Percentiles rank a stretch among this genome's conserved stretches.
These are phyloP conservation scores for Xylaria hypoxylon DNA, from an alignment of 2,329 filamentous ascomycete species.

Conservation along the genomic window DNA sequence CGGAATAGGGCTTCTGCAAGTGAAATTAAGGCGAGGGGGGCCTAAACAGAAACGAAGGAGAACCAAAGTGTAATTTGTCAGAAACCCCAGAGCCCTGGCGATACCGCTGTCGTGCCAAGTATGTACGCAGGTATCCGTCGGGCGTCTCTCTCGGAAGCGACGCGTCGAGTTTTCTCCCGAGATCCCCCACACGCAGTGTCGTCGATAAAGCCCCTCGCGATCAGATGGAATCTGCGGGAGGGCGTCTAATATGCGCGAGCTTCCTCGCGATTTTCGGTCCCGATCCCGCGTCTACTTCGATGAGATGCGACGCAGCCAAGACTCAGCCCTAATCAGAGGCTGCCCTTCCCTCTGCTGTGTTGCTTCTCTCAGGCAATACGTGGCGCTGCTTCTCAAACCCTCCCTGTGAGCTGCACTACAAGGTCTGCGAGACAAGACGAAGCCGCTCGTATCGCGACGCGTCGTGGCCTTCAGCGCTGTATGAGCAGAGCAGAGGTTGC, in stretches of 20 bases:
- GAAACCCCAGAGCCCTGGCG: neutral
- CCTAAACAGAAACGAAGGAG: conserved; percentile 1
- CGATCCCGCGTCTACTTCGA: conserved; percentile 16
- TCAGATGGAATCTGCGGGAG: conserved; percentile 1
- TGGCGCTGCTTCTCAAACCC: conserved; percentile 17
- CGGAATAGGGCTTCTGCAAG: conserved; percentile 21
- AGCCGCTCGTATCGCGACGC: conserved; percentile 31
- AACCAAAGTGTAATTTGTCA: conserved; percentile 14
- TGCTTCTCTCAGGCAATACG: conserved; percentile 7
- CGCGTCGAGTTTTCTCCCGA: conserved; percentile 21
- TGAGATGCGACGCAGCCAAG: conserved; percentile 24
- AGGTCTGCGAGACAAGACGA: neutral
- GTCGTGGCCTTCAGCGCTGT: conserved; percentile 11
- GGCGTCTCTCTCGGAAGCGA: conserved; percentile 20
- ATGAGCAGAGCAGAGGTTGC: neutral
- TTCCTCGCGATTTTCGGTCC: conserved; percentile 9
- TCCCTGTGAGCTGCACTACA: conserved; percentile 1
- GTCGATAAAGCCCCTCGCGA: conserved; percentile 7
- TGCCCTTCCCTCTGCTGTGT: neutral
- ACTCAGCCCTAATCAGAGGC: conserved; percentile 13
- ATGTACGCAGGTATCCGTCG: conserved; percentile 32
- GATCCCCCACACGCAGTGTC: neutral
- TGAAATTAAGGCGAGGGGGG: neutral
- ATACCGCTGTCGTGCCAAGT: conserved; percentile 24
- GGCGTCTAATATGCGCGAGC: conserved; percentile 20